phyloP scores from a whole-genome alignment of 768 basidiomycete genomes.

The Suillus discolor region DNA sequence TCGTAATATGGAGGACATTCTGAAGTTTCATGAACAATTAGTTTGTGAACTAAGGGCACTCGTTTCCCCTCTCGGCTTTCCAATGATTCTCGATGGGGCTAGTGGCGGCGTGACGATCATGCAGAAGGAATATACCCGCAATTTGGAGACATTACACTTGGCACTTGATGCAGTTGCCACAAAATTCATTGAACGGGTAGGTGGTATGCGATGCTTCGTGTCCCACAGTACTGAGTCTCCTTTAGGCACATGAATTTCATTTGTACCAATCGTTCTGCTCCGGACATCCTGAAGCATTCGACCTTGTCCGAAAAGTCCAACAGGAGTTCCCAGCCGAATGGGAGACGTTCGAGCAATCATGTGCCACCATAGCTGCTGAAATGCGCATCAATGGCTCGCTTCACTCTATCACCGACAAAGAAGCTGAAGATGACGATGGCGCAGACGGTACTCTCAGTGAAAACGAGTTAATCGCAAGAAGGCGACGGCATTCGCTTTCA shows the following conservation, averaged over 20 bases:
- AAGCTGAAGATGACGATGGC: slow-evolving; percentile 11
- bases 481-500: slow-evolving; percentile 49
- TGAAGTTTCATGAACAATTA: slow-evolving; percentile 70
- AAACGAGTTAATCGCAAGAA: slow-evolving; percentile 34
- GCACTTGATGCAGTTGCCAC: slow-evolving; percentile 43
- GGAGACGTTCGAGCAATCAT: slow-evolving; percentile 82
- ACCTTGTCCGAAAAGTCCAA: slow-evolving; percentile 67
- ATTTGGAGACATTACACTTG: slow-evolving; percentile 45
- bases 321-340: slow-evolving; percentile 72
- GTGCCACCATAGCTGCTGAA: slow-evolving; percentile 54
- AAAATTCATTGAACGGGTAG: slow-evolving; percentile 61
- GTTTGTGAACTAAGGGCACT: slow-evolving; percentile 54
- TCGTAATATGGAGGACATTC: slow-evolving; percentile 69
- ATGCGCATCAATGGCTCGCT: slow-evolving; percentile 28
- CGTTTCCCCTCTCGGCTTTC: slow-evolving; percentile 54
- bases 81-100: slow-evolving; percentile 33
- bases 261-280: slow-evolving; percentile 88
- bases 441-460: slow-evolving; percentile 13
- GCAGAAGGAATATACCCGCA: slow-evolving; percentile 29
- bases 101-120: not conserved
- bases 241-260: slow-evolving; percentile 71
- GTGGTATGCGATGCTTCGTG: slow-evolving; percentile 10
- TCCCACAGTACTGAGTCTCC: slow-evolving; percentile 11
- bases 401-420: slow-evolving; percentile 15
- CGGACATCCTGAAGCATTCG: slow-evolving; percentile 80